Percentiles rank a stretch among this genome's conserved stretches.
phyloP scores from a whole-genome alignment of 495 filamentous ascomycete species.

The Tuber magnatum region DNA sequence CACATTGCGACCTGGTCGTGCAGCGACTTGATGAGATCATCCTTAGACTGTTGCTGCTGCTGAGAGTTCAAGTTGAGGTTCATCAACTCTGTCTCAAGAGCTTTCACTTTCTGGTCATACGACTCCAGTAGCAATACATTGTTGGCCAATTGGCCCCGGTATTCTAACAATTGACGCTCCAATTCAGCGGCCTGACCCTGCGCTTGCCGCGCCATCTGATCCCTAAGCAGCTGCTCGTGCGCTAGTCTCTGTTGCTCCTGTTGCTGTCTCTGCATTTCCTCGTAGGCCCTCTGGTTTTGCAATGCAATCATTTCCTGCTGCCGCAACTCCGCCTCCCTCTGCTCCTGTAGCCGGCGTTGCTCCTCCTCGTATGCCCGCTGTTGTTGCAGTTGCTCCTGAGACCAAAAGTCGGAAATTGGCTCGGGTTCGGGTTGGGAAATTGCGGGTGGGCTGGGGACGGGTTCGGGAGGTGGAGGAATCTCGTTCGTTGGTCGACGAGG shows the following conservation, averaged over 20 bases:
- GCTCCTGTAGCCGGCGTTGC: constrained; percentile 75
- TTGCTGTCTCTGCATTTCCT: constrained; percentile 83
- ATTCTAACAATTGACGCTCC: constrained; percentile 89
- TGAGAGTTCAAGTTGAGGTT: constrained; percentile 75
- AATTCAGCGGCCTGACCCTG: constrained; percentile 89
- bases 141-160: constrained; percentile 89
- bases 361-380: constrained; percentile 92
- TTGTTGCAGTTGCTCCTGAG: constrained; percentile 77
- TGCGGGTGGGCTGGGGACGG: constrained; percentile 58
- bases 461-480: constrained; percentile 53
- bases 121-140: constrained; percentile 95
- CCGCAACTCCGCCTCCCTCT: constrained; percentile 62
- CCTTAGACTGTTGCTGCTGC: constrained; percentile 78
- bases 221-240: constrained; percentile 76
- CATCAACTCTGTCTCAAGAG: constrained; percentile 76
- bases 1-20: constrained; percentile 71
- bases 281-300: constrained; percentile 83
- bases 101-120: constrained; percentile 83
- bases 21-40: constrained; percentile 84
- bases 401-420: constrained; percentile 97
- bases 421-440: constrained; percentile 69
- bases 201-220: constrained; percentile 84
- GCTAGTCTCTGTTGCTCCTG: constrained; percentile 83
- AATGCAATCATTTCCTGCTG: constrained; percentile 57
- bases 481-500: constrained; percentile 68